phyloP scores from a whole-genome alignment of 2,329 filamentous ascomycete species.

The Talaromyces piceae region DNA sequence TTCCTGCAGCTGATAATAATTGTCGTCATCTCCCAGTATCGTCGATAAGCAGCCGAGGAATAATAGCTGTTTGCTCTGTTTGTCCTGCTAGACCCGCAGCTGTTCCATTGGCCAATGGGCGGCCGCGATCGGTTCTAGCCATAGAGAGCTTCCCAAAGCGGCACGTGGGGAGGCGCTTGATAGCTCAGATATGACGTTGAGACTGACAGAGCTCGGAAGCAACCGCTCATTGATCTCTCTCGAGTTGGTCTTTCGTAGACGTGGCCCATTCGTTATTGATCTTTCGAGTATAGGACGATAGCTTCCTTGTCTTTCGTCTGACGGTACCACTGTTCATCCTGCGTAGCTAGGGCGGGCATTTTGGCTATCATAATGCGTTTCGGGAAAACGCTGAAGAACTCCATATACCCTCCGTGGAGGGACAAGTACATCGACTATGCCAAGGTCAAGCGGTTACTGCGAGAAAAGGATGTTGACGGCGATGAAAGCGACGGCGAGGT shows the following conservation, averaged over 20 bases:
- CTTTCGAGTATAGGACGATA: neutral
- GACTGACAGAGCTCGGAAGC: neutral
- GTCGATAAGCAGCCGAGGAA: neutral
- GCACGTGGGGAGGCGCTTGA: conserved; percentile 4
- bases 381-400: conserved; percentile 74
- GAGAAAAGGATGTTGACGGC: conserved; percentile 58
- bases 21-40: neutral
- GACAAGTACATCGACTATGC: conserved; percentile 92
- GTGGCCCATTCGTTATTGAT: neutral
- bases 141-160: neutral
- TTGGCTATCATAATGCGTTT: conserved; percentile 73
- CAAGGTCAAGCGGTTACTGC: conserved; percentile 82
- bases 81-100: neutral
- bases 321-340: neutral
- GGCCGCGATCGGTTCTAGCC: neutral
- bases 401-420: conserved; percentile 80
- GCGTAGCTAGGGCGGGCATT: neutral
- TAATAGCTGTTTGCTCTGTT: conserved; percentile 8
- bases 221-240: neutral
- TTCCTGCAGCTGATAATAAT: neutral
- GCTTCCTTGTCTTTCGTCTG: neutral
- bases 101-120: conserved; percentile 2
- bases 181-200: neutral
- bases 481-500: conserved; percentile 47
- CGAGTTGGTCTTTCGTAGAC: neutral